These are phyloP conservation scores for Phytophthora citricola DNA, from an alignment of 352 stramenopile genomes.

Conservation along the genomic window DNA sequence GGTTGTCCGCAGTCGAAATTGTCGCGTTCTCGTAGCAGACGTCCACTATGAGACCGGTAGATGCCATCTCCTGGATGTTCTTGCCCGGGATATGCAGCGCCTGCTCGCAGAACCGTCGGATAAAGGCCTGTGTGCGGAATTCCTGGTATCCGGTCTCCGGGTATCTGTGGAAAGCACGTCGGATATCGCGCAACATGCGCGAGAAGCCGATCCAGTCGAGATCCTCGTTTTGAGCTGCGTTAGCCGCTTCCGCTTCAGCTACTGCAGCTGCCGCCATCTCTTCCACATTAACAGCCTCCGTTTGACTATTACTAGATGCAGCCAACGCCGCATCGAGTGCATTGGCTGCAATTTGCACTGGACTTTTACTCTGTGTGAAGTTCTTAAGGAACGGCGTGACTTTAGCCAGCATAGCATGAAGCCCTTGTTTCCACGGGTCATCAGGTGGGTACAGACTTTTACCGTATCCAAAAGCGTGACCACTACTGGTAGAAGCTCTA, in stretches of 20 bases:
- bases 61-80: constrained; percentile 80
- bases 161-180: constrained; percentile 88
- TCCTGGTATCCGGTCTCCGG: constrained; percentile 94
- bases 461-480: constrained; percentile 3
- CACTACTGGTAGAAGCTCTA: not conserved
- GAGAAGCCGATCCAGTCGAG: constrained; percentile 77
- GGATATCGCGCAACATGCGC: constrained; percentile 76
- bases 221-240: constrained; percentile 13
- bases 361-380: constrained; percentile 50
- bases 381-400: constrained; percentile 69
- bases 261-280: not conserved
- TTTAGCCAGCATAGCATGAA: constrained; percentile 54
- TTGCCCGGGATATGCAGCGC: constrained; percentile 78
- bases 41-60: constrained; percentile 91
- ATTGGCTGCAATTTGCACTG: constrained; percentile 10
- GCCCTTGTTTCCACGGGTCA: constrained; percentile 75
- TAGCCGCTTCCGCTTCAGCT: constrained; percentile 1
- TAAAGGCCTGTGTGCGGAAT: constrained; percentile 85
- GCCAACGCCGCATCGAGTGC: constrained; percentile 21
- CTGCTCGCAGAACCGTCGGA: constrained; percentile 84
- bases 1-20: constrained; percentile 53
- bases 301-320: constrained; percentile 14
- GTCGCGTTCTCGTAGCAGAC: constrained; percentile 82
- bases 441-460: constrained; percentile 70
- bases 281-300: not conserved